phyloP scores from a whole-genome alignment of 1,139 yeast genomes.

The Yueomyces sp. region DNA sequence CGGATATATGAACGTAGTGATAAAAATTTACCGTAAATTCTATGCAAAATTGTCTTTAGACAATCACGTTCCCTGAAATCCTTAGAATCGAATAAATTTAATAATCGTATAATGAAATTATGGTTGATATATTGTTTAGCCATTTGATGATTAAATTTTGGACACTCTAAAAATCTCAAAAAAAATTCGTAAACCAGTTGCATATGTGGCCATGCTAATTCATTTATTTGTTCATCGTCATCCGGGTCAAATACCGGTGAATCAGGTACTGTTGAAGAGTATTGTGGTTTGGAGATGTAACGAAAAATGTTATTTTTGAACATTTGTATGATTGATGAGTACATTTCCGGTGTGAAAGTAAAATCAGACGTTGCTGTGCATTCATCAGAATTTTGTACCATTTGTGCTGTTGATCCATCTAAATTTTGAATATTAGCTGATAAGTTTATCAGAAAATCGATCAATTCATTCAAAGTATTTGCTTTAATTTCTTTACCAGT shows the following conservation, averaged over 20 bases:
- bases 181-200: constrained; percentile 91
- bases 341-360: constrained; percentile 83
- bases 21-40: constrained; percentile 90
- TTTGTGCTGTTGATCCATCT: no score
- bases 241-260: constrained; percentile 69
- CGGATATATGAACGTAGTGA: constrained; percentile 84
- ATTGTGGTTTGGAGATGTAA: constrained; percentile 93
- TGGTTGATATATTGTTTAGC: constrained; percentile 94
- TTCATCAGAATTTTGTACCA: no score
- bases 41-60: constrained; percentile 82
- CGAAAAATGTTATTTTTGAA: constrained; percentile 79
- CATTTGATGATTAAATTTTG: constrained; percentile 83
- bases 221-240: constrained; percentile 95
- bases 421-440: constrained; percentile 28
- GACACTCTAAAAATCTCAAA: constrained; percentile 80
- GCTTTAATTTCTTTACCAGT: constrained; percentile 88
- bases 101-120: constrained; percentile 61
- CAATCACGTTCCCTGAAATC: constrained; percentile 95
- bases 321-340: constrained; percentile 78
- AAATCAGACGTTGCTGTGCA: constrained; percentile 31
- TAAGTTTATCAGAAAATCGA: constrained; percentile 56
- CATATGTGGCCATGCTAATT: constrained; percentile 98
- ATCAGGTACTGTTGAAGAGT: constrained; percentile 45
- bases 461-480: constrained; percentile 72
- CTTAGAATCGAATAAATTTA: constrained; percentile 88